phyloP scores from a whole-genome alignment of 2,329 filamentous ascomycete species.

The Phialophora tarda region DNA sequence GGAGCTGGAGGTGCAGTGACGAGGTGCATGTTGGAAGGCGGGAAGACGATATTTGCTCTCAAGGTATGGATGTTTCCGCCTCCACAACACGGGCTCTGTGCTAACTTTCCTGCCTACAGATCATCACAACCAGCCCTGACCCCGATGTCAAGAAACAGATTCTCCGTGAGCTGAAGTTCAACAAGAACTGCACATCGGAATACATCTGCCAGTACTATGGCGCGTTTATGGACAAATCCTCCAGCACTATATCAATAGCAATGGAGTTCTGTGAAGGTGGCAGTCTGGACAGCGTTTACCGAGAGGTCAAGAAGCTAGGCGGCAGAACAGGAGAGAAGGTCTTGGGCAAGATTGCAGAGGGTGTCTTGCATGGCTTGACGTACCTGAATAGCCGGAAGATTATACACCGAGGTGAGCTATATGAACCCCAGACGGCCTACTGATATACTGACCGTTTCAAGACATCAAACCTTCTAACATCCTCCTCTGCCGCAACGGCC shows the following conservation, averaged over 20 bases:
- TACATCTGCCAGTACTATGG: conserved; percentile 98
- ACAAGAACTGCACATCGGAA: conserved; percentile 93
- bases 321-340: conserved; percentile 97
- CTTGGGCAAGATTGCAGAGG: conserved; percentile 93
- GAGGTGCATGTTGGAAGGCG: conserved; percentile 83
- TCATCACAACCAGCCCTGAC: conserved; percentile 97
- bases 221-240: conserved; percentile 94
- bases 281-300: conserved; percentile 94
- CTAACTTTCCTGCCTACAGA: conserved; percentile 56
- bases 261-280: conserved; percentile 99
- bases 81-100: not conserved
- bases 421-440: not conserved
- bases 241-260: conserved; percentile 94
- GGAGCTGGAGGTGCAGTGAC: conserved; percentile 96
- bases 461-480: conserved; percentile 99
- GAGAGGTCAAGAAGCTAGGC: conserved; percentile 93
- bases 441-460: conserved; percentile 29
- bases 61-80: conserved; percentile 67
- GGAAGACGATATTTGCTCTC: conserved; percentile 92
- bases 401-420: conserved; percentile 74
- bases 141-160: conserved; percentile 99
- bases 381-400: conserved; percentile 96
- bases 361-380: conserved; percentile 88
- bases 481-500: conserved; percentile 84
- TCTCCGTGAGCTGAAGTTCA: conserved; percentile 92